Percentiles rank a stretch among this genome's conserved stretches.
phyloP scores from a whole-genome alignment of 177 flowering plant species.

The Vitis hybrid region DNA sequence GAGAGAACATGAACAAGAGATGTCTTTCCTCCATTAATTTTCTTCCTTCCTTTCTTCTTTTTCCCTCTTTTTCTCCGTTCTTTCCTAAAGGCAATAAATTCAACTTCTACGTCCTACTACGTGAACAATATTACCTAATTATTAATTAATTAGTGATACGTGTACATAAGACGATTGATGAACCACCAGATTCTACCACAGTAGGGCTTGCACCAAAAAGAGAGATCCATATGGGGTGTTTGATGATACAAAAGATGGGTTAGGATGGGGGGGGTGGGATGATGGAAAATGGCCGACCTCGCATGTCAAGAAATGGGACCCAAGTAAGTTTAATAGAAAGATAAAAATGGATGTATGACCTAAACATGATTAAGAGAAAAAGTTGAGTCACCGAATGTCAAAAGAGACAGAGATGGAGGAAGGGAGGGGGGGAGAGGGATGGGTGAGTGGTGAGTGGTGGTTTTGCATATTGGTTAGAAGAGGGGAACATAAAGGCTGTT shows the following conservation, averaged over 20 bases:
- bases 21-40: slow-evolving; percentile 22
- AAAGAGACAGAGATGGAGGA: slow-evolving; percentile 23
- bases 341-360: slow-evolving; percentile 11
- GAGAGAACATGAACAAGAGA: slow-evolving; percentile 40
- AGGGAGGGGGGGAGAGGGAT: slow-evolving; percentile 12
- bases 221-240: slow-evolving; percentile 5
- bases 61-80: slow-evolving; percentile 13
- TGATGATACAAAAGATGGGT: too few relatives aligned
- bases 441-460: not conserved
- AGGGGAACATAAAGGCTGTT: slow-evolving; percentile 79
- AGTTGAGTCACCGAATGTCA: slow-evolving; percentile 35
- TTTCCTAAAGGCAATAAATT: slow-evolving; percentile 14
- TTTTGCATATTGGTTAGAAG: slow-evolving; percentile 15
- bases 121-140: too few relatives aligned
- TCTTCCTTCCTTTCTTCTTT: slow-evolving; percentile 8
- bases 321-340: slow-evolving; percentile 1
- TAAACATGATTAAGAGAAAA: slow-evolving; percentile 36
- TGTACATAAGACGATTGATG: not conserved
- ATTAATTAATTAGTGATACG: not conserved
- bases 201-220: slow-evolving; percentile 4
- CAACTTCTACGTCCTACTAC: slow-evolving; percentile 16
- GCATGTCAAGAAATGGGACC: slow-evolving; percentile 22
- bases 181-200: too few relatives aligned
- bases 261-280: slow-evolving; percentile 1
- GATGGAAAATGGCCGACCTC: slow-evolving; percentile 18